A percentile compares a stretch with the other conserved stretches of the same genome.
Conservation (phyloP, 2,329 filamentous ascomycete genomes). For the Botrytis hyacinthi region DNA sequence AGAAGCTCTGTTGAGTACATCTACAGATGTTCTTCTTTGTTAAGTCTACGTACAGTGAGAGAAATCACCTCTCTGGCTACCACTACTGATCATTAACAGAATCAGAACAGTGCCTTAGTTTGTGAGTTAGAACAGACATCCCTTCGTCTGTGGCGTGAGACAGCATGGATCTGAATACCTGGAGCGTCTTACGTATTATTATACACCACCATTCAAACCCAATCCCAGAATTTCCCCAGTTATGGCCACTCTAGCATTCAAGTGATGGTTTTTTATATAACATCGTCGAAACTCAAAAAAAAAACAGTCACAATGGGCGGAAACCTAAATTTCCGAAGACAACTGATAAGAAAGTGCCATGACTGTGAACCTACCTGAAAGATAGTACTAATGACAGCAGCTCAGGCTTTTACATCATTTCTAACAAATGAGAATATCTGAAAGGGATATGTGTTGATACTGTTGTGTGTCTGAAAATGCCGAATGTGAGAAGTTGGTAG, state of each 20-base stretch:
- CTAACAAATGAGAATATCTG: not conserved
- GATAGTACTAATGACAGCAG: not conserved
- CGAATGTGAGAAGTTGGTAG: not conserved
- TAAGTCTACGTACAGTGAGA: not conserved
- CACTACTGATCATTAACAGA: not conserved
- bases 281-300: not conserved
- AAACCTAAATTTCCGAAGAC: not conserved
- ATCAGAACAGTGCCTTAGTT: not conserved
- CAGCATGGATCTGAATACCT: not conserved
- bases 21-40: not conserved
- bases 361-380: not conserved
- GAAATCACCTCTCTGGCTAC: not conserved
- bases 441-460: not conserved
- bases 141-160: not conserved
- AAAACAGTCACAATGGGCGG: accelerated
- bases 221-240: not conserved
- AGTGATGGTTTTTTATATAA: not conserved
- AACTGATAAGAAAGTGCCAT: not conserved
- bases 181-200: not conserved
- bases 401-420: not conserved
- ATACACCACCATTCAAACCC: not conserved
- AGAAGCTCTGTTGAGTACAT: not conserved
- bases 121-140: not conserved
- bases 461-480: not conserved
- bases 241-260: not conserved